Percentiles rank a stretch among this genome's conserved stretches.
Evolutionary conservation across 2,329 filamentous ascomycete genomes (phyloP).

Genomic region (Botrytis galanthina): DNA sequence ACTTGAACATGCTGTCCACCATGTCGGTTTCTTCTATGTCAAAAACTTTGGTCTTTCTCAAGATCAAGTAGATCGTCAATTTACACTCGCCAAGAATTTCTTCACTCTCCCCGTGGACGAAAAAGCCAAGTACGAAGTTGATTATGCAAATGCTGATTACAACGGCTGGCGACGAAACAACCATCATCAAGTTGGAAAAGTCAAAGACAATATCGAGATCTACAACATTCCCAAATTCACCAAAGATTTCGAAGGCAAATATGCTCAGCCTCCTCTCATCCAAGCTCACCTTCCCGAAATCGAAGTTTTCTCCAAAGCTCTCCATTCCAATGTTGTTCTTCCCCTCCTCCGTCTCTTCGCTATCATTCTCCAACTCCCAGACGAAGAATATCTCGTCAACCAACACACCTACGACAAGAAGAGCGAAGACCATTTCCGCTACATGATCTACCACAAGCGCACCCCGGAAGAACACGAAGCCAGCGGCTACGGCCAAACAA

Average conservation of each 20-base stretch:
- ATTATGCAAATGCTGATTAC: slow-evolving; percentile 53
- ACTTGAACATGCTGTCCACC: slow-evolving; percentile 50
- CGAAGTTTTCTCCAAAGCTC: slow-evolving; percentile 47
- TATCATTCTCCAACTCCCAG: slow-evolving; percentile 57
- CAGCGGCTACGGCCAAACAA: slow-evolving; percentile 45
- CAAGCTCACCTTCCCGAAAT: slow-evolving; percentile 53
- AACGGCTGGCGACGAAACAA: slow-evolving; percentile 55
- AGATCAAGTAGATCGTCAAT: slow-evolving; percentile 59
- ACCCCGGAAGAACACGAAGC: slow-evolving; percentile 47
- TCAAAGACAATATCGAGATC: slow-evolving; percentile 55
- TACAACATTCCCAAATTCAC: slow-evolving; percentile 61
- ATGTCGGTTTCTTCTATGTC: slow-evolving; percentile 61
- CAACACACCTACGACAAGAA: slow-evolving; percentile 58
- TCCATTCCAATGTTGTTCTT: slow-evolving; percentile 55
- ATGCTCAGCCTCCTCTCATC: slow-evolving; percentile 47
- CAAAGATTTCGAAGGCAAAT: slow-evolving; percentile 43
- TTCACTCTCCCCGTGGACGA: slow-evolving; percentile 56
- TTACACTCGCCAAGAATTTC: slow-evolving; percentile 58
- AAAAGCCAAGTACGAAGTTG: slow-evolving; percentile 55
- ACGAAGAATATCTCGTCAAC: slow-evolving; percentile 55
- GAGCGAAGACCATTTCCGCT: slow-evolving; percentile 60
- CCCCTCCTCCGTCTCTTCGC: slow-evolving; percentile 60
- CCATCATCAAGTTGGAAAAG: slow-evolving; percentile 17
- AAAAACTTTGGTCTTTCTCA: slow-evolving; percentile 61
- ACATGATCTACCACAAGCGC: slow-evolving; percentile 57